phyloP scores from a whole-genome alignment of 371 early-diverging fungal genomes.

The Mortierella sp. region DNA sequence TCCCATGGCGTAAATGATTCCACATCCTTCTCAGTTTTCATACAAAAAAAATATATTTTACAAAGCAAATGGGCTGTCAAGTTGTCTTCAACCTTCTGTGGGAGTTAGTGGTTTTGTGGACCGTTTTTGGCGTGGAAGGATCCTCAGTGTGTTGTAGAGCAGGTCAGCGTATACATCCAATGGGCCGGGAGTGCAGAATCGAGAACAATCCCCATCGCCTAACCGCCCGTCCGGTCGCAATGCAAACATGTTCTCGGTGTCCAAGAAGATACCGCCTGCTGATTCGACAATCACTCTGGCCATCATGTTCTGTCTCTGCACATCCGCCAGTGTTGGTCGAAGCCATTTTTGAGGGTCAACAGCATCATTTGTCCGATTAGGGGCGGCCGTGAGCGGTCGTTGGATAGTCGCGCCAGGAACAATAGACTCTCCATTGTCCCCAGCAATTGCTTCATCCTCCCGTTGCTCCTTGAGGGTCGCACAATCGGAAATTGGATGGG shows the following conservation, averaged over 20 bases:
- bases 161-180: slow-evolving; percentile 64
- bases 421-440: slow-evolving; percentile 16
- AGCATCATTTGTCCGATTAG: slow-evolving; percentile 14
- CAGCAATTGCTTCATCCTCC: slow-evolving; percentile 37
- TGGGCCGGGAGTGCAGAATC: slow-evolving; percentile 76
- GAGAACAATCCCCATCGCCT: slow-evolving; percentile 66
- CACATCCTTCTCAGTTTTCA: no score
- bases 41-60: no score
- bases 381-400: slow-evolving; percentile 12
- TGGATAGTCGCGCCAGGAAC: slow-evolving; percentile 22
- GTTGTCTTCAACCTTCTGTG: no score
- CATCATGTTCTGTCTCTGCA: slow-evolving; percentile 63
- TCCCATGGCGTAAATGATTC: no score
- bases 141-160: slow-evolving; percentile 60
- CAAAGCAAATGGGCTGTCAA: no score
- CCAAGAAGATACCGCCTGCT: slow-evolving; percentile 67
- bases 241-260: slow-evolving; percentile 64
- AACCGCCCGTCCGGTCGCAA: slow-evolving; percentile 69
- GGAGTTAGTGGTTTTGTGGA: no score
- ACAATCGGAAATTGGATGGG: slow-evolving; percentile 41
- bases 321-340: slow-evolving; percentile 68
- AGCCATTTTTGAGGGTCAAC: slow-evolving; percentile 47
- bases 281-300: slow-evolving; percentile 66
- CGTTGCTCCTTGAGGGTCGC: slow-evolving; percentile 23
- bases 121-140: slow-evolving; percentile 16